A percentile compares a stretch with the other conserved stretches of the same genome.
Conservation (phyloP, 2,329 filamentous ascomycete genomes). For the Apiospora aurea region DNA sequence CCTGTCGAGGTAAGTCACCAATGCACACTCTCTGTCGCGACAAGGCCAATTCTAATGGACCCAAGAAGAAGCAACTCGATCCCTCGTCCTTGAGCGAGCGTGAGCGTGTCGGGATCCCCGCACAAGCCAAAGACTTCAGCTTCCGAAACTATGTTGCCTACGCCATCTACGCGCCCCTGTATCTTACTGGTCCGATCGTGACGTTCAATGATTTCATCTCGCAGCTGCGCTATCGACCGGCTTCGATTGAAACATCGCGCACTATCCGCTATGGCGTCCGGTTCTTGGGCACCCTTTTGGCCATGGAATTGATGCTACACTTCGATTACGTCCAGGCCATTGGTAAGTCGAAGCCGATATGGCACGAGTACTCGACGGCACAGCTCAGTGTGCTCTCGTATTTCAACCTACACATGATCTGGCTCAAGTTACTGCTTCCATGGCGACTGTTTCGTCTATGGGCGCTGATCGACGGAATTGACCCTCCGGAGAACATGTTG, state of each 20-base stretch:
- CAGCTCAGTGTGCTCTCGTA: slow-evolving; percentile 91
- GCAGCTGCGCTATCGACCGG: slow-evolving; percentile 76
- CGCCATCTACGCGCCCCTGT: slow-evolving; percentile 88
- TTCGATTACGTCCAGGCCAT: slow-evolving; percentile 95
- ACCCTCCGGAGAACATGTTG: slow-evolving; percentile 98
- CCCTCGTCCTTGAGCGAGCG: slow-evolving; percentile 85
- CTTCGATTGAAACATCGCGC: slow-evolving; percentile 73
- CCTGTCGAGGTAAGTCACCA: slow-evolving; percentile 77
- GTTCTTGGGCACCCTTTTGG: slow-evolving; percentile 79
- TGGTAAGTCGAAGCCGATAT: slow-evolving; percentile 78
- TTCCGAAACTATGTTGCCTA: slow-evolving; percentile 93
- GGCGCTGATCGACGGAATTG: slow-evolving; percentile 87
- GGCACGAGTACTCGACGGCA: slow-evolving; percentile 83
- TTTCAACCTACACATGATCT: slow-evolving; percentile 97
- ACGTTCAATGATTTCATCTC: slow-evolving; percentile 99
- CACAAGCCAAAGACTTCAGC: slow-evolving; percentile 72
- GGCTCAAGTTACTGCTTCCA: slow-evolving; percentile 94
- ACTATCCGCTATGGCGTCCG: slow-evolving; percentile 84
- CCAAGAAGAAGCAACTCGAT: slow-evolving; percentile 98
- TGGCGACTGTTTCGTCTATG: slow-evolving; percentile 99
- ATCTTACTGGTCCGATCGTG: slow-evolving; percentile 89
- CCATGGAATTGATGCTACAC: slow-evolving; percentile 92
- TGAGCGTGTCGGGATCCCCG: slow-evolving; percentile 82
- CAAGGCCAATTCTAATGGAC: slow-evolving; percentile 62
- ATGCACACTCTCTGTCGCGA: not conserved